A percentile compares a stretch with the other conserved stretches of the same genome.
These are phyloP conservation scores for Isabelozyma rhagii DNA, from an alignment of 805 yeast genomes.

Conservation along the genomic window DNA sequence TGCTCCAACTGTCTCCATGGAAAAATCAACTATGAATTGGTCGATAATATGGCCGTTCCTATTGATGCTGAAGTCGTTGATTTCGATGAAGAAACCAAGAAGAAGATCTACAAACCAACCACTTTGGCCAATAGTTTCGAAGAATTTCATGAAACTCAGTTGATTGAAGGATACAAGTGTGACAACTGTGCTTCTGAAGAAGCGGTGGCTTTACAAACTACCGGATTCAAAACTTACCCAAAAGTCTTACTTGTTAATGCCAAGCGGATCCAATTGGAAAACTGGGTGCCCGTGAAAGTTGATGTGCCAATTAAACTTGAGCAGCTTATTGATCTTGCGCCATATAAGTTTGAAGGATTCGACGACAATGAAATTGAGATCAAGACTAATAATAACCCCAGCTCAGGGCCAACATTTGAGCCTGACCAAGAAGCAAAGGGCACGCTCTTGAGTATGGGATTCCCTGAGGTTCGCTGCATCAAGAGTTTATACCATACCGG, in stretches of 20 bases:
- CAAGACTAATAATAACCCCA: not conserved
- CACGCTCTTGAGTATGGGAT: constrained; percentile 80
- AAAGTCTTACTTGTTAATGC: constrained; percentile 67
- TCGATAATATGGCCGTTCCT: constrained; percentile 64
- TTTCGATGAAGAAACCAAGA: constrained; percentile 41
- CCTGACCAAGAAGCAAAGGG: constrained; percentile 57
- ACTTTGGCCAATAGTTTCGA: constrained; percentile 49
- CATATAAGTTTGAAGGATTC: constrained; percentile 39
- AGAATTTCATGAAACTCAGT: constrained; percentile 45
- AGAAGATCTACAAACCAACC: constrained; percentile 46
- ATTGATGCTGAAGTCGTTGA: constrained; percentile 41
- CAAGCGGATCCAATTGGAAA: constrained; percentile 75
- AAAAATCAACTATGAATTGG: constrained; percentile 49
- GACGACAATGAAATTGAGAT: constrained; percentile 19
- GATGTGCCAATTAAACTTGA: constrained; percentile 65
- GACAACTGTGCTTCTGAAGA: constrained; percentile 43
- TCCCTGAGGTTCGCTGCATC: constrained; percentile 60
- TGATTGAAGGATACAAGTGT: constrained; percentile 60
- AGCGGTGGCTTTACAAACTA: constrained; percentile 35
- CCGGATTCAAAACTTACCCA: constrained; percentile 64
- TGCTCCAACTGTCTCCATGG: constrained; percentile 60
- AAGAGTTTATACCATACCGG: constrained; percentile 75
- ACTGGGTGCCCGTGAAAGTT: constrained; percentile 87
- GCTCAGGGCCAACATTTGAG: constrained; percentile 28
- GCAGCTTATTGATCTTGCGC: constrained; percentile 37